Conservation (phyloP, 2,329 filamentous ascomycete genomes). For the Aspergillus hortae region DNA sequence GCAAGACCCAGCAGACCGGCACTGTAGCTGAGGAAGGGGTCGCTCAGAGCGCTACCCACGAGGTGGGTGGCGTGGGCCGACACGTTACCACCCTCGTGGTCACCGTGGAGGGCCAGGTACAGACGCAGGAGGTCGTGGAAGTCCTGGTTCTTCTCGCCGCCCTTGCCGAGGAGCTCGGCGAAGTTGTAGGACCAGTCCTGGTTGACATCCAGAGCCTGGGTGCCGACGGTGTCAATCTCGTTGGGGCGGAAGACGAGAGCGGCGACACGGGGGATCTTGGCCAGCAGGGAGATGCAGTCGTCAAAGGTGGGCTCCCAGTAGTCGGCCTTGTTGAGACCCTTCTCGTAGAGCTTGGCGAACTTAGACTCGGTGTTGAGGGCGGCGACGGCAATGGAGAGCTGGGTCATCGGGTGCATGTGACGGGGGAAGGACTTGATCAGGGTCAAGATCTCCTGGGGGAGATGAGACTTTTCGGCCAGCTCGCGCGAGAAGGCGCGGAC, state of each 20-base stretch:
- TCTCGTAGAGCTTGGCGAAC: constrained; percentile 90
- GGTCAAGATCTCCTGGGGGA: constrained; percentile 79
- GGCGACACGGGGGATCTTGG: constrained; percentile 93
- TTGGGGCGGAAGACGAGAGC: constrained; percentile 97
- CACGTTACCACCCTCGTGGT: constrained; percentile 97
- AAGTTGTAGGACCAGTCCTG: constrained; percentile 99
- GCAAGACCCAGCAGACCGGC: constrained; percentile 93
- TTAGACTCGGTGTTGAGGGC: constrained; percentile 93
- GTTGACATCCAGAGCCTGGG: constrained; percentile 68
- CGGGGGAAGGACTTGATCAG: constrained; percentile 87
- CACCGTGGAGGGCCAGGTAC: constrained; percentile 93
- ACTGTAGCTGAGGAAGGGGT: constrained; percentile 93
- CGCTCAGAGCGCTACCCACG: constrained; percentile 88
- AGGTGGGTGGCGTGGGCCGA: constrained; percentile 93
- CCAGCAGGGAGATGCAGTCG: constrained; percentile 87
- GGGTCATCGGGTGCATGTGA: constrained; percentile 96
- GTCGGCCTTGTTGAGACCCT: constrained; percentile 87
- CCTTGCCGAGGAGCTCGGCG: constrained; percentile 89
- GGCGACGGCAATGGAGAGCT: constrained; percentile 91
- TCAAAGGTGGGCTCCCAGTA: constrained; percentile 99
- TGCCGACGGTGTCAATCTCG: constrained; percentile 69
- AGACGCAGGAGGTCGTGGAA: constrained; percentile 90
- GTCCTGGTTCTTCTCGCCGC: constrained; percentile 67
- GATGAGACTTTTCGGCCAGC: constrained; percentile 77
- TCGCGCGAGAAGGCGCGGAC: constrained; percentile 79